Percentiles rank a stretch among this genome's conserved stretches.
Conservation (phyloP, 345 rosid species). For the Lumnitzera racemosa region DNA sequence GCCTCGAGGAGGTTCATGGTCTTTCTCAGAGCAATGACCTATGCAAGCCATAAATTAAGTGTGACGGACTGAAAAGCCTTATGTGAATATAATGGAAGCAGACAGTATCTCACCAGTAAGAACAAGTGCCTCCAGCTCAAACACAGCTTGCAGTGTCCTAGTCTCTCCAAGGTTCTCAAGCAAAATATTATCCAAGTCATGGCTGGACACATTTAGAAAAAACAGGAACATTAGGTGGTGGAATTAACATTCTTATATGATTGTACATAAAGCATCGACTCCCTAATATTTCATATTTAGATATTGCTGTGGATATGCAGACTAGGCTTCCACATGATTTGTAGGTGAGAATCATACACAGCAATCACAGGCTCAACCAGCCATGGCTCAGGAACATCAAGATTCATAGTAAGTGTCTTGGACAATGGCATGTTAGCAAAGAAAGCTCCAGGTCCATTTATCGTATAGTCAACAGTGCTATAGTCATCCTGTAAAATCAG, state of each 20-base stretch:
- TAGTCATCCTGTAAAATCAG: conserved; percentile 77
- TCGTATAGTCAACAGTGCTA: conserved; percentile 54
- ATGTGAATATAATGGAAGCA: background rate
- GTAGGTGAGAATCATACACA: conserved; percentile 52
- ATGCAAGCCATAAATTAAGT: conserved; percentile 4
- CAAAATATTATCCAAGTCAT: conserved; percentile 95
- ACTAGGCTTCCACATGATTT: background rate
- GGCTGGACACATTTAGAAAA: conserved; percentile 33
- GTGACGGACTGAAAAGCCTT: background rate
- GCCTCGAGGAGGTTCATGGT: conserved; percentile 94
- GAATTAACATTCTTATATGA: too few relatives aligned
- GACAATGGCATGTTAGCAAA: conserved; percentile 97
- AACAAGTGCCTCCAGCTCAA: conserved; percentile 95
- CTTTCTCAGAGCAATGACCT: conserved; percentile 99
- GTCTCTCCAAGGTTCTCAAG: conserved; percentile 98
- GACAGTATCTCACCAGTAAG: conserved; percentile 65
- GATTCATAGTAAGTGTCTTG: conserved; percentile 98
- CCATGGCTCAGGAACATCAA: conserved; percentile 99
- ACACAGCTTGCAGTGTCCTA: conserved; percentile 93
- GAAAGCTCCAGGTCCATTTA: conserved; percentile 91
- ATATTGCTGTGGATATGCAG: background rate
- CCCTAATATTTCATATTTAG: background rate
- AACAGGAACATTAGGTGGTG: background rate
- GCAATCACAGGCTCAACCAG: conserved; percentile 96
- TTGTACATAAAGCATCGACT: too few relatives aligned